These are phyloP conservation scores for Gentiana dahurica DNA, from an alignment of 257 asterid genomes.

Conservation along the genomic window DNA sequence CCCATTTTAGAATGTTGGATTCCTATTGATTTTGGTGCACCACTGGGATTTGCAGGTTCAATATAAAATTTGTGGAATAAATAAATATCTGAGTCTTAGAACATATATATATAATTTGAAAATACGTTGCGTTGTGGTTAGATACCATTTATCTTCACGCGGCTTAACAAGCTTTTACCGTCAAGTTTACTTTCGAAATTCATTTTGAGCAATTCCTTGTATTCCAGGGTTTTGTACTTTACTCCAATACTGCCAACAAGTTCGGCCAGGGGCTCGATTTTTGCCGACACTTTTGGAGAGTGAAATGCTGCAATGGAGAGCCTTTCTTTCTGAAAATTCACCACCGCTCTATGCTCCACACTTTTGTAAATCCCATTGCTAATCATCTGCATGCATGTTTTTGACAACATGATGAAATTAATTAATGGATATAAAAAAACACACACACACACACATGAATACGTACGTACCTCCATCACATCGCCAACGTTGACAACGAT, in stretches of 20 bases:
- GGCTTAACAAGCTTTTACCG: slow-evolving; percentile 4
- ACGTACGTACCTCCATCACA: slow-evolving; percentile 14
- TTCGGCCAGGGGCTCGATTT: slow-evolving; percentile 16
- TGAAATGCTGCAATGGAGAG: slow-evolving; percentile 28
- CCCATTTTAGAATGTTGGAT: too few species aligned
- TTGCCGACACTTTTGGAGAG: slow-evolving; percentile 10
- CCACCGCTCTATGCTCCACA: slow-evolving; percentile 12
- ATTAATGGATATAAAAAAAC: too few species aligned
- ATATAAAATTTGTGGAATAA: too few species aligned
- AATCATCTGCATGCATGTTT: slow-evolving; percentile 15
- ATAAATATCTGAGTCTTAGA: too few species aligned
- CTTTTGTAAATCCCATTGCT: slow-evolving; percentile 21
- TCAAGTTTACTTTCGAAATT: slow-evolving; percentile 13
- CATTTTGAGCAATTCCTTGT: slow-evolving; percentile 11
- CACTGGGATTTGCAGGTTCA: too few species aligned
- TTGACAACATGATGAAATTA: too few species aligned
- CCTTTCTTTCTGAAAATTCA: slow-evolving; percentile 15
- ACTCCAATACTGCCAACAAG: slow-evolving; percentile 8
- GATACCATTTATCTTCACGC: too few species aligned
- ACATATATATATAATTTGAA: too few species aligned
- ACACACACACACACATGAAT: too few species aligned
- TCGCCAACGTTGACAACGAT: slow-evolving; percentile 28
- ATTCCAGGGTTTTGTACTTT: slow-evolving; percentile 11
- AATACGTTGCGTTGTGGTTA: too few species aligned
- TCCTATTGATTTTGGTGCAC: too few species aligned